phyloP scores from a whole-genome alignment of 1,139 yeast genomes.

The Hansenula lynferdii region DNA sequence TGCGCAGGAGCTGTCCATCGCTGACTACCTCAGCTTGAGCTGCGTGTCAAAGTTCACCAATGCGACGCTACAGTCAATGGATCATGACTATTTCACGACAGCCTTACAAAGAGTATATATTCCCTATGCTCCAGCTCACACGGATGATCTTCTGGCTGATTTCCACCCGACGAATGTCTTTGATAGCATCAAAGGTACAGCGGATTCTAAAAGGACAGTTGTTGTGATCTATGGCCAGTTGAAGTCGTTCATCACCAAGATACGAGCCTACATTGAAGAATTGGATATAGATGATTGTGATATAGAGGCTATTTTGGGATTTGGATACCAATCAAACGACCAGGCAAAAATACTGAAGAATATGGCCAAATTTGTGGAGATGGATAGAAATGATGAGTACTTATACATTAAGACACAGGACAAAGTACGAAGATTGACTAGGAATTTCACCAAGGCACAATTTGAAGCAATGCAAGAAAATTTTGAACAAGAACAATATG shows the following conservation, averaged over 20 bases:
- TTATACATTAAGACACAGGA: constrained; percentile 3
- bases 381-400: constrained; percentile 18
- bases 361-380: constrained; percentile 10
- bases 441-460: constrained; percentile 11
- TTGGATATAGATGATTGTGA: constrained; percentile 5
- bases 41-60: constrained; percentile 6
- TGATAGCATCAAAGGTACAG: constrained; percentile 8
- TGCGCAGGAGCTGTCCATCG: constrained; percentile 10
- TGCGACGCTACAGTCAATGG: constrained; percentile 2
- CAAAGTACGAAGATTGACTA: constrained; percentile 11
- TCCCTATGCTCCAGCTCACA: constrained; percentile 8
- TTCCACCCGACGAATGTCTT: constrained; percentile 11
- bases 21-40: constrained; percentile 9
- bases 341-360: constrained; percentile 18
- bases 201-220: constrained; percentile 16
- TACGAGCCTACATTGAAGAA: constrained; percentile 3
- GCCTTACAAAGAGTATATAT: constrained; percentile 10
- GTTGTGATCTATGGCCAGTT: constrained; percentile 5
- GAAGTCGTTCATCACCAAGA: constrained; percentile 7
- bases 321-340: constrained; percentile 13
- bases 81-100: constrained; percentile 11
- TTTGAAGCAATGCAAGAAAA: constrained; percentile 56
- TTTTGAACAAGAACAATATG: constrained; percentile 46
- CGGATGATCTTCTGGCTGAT: constrained; percentile 13
- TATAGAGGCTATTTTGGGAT: constrained; percentile 11